phyloP scores from a whole-genome alignment of 2,329 filamentous ascomycete genomes.

The Cryphonectria naterciae region DNA sequence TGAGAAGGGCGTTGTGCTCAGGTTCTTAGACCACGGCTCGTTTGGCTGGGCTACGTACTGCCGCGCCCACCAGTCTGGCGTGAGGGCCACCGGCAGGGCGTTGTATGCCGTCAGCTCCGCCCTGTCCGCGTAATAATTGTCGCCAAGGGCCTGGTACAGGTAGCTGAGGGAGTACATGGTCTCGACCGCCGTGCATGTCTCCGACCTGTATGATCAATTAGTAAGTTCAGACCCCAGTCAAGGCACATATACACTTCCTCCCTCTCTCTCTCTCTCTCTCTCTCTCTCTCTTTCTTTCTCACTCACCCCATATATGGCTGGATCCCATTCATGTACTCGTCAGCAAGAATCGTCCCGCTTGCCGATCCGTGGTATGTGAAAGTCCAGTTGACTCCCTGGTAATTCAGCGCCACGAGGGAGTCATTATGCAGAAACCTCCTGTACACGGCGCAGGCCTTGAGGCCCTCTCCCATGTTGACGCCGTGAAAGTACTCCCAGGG shows the following conservation, averaged over 20 bases:
- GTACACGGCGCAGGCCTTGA: slow-evolving; percentile 24
- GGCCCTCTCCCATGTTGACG: slow-evolving; percentile 18
- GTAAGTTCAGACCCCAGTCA: neutral
- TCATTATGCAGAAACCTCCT: slow-evolving; percentile 19
- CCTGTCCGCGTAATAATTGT: slow-evolving; percentile 19
- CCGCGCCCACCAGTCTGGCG: slow-evolving; percentile 22
- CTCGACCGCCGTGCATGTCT: slow-evolving; percentile 24
- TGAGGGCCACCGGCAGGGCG: slow-evolving; percentile 15
- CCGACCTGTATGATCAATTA: slow-evolving; percentile 4
- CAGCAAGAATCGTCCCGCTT: slow-evolving; percentile 21
- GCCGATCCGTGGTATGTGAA: slow-evolving; percentile 22
- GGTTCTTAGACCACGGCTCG: slow-evolving; percentile 23
- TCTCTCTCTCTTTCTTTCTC: neutral
- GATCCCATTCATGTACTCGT: slow-evolving; percentile 22
- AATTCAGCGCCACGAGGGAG: slow-evolving; percentile 15
- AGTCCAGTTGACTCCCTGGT: slow-evolving; percentile 22
- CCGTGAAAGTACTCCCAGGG: slow-evolving; percentile 23
- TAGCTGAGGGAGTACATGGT: slow-evolving; percentile 27
- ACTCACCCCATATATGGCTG: slow-evolving; percentile 24
- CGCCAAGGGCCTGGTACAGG: slow-evolving; percentile 20
- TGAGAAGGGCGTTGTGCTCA: slow-evolving; percentile 23
- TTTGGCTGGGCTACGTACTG: slow-evolving; percentile 23
- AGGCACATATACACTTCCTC: neutral
- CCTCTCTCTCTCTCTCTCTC: neutral
- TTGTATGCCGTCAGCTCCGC: slow-evolving; percentile 24